Evolutionary conservation across 176 grass and related monocot genomes (phyloP).

Genomic region (Guadua angustifolia): DNA sequence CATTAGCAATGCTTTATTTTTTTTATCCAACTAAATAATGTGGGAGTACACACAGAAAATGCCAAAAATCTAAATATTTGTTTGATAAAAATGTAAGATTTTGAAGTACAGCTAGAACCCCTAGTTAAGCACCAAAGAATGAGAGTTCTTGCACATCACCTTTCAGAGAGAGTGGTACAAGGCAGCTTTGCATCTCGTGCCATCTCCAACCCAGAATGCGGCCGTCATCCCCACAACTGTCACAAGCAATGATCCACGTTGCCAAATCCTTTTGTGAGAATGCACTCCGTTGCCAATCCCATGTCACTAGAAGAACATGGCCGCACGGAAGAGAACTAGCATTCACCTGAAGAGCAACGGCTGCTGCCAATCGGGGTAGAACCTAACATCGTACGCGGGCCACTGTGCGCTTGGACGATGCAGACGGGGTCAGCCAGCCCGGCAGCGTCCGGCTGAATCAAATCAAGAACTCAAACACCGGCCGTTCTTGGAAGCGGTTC

Average conservation of each 20-base stretch:
- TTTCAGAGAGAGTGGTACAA: conserved; percentile 52
- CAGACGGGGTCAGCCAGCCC: conserved; percentile 53
- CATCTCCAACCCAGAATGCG: conserved; percentile 79
- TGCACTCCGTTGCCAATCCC: not conserved
- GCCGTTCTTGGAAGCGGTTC: conserved; percentile 1
- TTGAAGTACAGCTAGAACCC: not conserved
- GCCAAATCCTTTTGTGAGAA: not conserved
- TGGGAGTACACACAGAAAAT: not conserved
- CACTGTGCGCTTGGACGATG: conserved; percentile 75
- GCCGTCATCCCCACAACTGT: conserved; percentile 80
- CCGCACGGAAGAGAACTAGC: not conserved
- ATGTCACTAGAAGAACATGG: not conserved
- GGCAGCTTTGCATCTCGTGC: conserved; percentile 69
- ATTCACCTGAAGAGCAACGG: conserved; percentile 76
- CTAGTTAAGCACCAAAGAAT: not conserved
- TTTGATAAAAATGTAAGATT: not conserved
- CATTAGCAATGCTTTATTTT: not conserved
- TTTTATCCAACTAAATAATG: not conserved
- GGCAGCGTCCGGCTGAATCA: conserved; percentile 17
- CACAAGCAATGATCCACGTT: conserved; percentile 19
- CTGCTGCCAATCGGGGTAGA: conserved; percentile 59
- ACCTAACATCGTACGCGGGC: conserved; percentile 75
- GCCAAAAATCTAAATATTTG: not conserved
- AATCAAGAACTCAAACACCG: conserved; percentile 7
- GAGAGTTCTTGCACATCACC: conserved; percentile 41